Evolutionary conservation across 352 stramenopile species (phyloP).

Genomic region (Globisporangium radiosum): DNA sequence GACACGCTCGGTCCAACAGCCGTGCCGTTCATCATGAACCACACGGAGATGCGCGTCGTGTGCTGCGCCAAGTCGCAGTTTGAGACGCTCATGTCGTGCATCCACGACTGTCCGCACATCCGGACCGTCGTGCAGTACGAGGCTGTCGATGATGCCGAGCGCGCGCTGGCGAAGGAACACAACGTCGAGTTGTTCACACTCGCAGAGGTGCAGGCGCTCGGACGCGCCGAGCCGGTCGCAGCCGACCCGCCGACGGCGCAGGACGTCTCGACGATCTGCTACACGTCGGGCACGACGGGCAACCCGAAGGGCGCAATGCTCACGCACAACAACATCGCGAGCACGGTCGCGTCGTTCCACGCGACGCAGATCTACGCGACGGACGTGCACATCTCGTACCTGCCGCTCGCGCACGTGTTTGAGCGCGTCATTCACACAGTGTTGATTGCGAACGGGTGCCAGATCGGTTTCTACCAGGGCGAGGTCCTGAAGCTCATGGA

Average conservation of each 20-base stretch:
- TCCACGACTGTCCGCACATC: constrained; percentile 41
- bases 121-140: constrained; percentile 52
- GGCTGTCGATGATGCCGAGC: constrained; percentile 30
- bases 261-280: constrained; percentile 92
- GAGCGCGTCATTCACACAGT: constrained; percentile 66
- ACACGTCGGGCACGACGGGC: constrained; percentile 71
- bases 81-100: constrained; percentile 37
- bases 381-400: constrained; percentile 85
- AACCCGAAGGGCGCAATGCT: constrained; percentile 68
- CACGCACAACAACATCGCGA: constrained; percentile 44
- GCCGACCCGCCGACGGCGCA: constrained; percentile 36
- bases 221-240: constrained; percentile 34
- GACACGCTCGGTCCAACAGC: constrained; percentile 65
- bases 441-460: constrained; percentile 60
- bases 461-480: constrained; percentile 90
- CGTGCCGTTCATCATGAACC: constrained; percentile 73
- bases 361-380: constrained; percentile 7
- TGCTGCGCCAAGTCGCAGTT: constrained; percentile 60
- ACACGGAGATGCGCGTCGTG: constrained; percentile 64
- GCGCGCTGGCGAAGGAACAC: constrained; percentile 19
- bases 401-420: constrained; percentile 93
- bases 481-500: constrained; percentile 87
- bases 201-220: constrained; percentile 25
- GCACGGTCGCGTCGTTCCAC: constrained; percentile 3
- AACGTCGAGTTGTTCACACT: constrained; percentile 39